phyloP scores from a whole-genome alignment of 2,329 filamentous ascomycete species.

The Cytospora chrysosperma region DNA sequence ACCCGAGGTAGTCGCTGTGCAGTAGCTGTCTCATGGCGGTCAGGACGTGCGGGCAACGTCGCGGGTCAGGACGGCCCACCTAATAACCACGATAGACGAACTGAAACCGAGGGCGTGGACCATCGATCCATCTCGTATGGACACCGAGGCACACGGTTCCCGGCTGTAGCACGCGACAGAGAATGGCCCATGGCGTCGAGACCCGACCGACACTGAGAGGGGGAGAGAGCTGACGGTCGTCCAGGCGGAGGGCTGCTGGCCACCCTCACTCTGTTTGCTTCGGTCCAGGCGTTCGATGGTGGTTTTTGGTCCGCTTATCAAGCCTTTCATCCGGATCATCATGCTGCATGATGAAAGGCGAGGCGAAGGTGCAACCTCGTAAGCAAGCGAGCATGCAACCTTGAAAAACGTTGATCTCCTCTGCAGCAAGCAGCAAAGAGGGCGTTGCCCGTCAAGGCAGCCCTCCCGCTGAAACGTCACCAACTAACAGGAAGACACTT shows the following conservation, averaged over 20 bases:
- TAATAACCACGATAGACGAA: not conserved
- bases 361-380: not conserved
- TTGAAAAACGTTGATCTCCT: not conserved
- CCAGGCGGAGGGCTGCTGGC: no score
- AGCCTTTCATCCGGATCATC: not conserved
- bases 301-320: no score
- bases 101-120: not conserved
- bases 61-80: not conserved
- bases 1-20: no score
- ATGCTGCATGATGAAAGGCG: not conserved
- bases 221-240: not conserved
- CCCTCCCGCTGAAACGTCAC: not conserved
- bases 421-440: not conserved
- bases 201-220: not conserved
- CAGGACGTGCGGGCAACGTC: no score
- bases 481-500: not conserved
- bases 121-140: not conserved
- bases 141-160: not conserved
- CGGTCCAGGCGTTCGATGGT: not conserved
- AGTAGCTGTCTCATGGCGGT: no score
- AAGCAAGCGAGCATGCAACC: not conserved
- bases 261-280: no score
- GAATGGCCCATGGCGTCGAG: not conserved
- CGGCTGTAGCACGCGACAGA: not conserved
- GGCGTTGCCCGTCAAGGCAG: no score